Evolutionary conservation across 1,139 yeast genomes (phyloP).

Genomic region (Hyphopichia khmerensis): DNA sequence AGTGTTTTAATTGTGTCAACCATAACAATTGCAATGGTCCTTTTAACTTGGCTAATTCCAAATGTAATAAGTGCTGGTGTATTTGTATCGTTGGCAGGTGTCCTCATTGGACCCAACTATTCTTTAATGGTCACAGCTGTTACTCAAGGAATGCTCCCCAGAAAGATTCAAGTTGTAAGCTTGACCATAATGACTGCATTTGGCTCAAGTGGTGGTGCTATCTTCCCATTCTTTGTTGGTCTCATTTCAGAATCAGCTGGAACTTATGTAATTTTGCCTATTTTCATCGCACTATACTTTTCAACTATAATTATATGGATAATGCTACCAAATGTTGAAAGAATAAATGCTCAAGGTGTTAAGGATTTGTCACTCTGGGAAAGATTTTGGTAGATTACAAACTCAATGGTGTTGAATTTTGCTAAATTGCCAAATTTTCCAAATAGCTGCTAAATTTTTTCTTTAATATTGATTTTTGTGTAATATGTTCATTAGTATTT

Average conservation of each 20-base stretch:
- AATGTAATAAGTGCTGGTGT: slow-evolving; percentile 42
- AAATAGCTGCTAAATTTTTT: no score
- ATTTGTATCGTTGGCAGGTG: slow-evolving; percentile 47
- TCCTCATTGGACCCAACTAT: slow-evolving; percentile 54
- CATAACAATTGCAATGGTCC: slow-evolving; percentile 33
- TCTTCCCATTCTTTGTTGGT: slow-evolving; percentile 58
- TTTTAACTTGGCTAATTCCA: slow-evolving; percentile 49
- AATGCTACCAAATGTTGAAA: slow-evolving; percentile 40
- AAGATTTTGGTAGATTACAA: slow-evolving; percentile 23
- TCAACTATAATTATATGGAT: slow-evolving; percentile 45
- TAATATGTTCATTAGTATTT: no score
- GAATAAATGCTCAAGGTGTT: slow-evolving; percentile 11
- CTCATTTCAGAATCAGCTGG: slow-evolving; percentile 51
- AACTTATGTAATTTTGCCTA: slow-evolving; percentile 56
- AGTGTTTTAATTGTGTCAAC: slow-evolving; percentile 37
- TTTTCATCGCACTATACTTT: slow-evolving; percentile 40
- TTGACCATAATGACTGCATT: slow-evolving; percentile 57
- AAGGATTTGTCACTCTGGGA: slow-evolving; percentile 16
- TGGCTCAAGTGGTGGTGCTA: slow-evolving; percentile 62
- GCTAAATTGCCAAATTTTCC: no score
- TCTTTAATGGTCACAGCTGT: slow-evolving; percentile 50
- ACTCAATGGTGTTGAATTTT: no score
- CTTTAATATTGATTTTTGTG: no score
- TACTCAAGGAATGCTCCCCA: slow-evolving; percentile 47
- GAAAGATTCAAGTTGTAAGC: slow-evolving; percentile 54